phyloP scores from a whole-genome alignment of 1,284 basidiomycete species.

The Leucoagaricus sp. region DNA sequence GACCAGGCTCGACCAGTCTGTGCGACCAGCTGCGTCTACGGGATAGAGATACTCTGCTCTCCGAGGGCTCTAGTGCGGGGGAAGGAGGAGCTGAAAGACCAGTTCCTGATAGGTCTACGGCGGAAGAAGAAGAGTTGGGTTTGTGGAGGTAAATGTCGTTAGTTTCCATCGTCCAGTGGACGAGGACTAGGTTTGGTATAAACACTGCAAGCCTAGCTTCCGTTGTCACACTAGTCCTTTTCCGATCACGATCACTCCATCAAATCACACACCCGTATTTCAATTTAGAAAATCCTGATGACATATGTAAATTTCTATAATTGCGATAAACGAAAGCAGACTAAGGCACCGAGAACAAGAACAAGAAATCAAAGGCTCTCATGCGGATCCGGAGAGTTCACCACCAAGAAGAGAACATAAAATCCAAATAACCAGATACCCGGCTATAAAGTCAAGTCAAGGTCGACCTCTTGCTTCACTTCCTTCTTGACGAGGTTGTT shows the following conservation, averaged over 20 bases:
- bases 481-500: too few relatives aligned
- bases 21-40: slow-evolving; percentile 61
- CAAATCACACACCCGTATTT: not conserved
- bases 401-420: too few relatives aligned
- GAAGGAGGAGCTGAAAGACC: slow-evolving; percentile 48
- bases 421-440: too few relatives aligned
- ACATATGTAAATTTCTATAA: too few relatives aligned
- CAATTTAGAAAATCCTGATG: not conserved
- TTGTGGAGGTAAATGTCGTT: slow-evolving; percentile 27
- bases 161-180: slow-evolving; percentile 22
- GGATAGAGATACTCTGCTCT: slow-evolving; percentile 35
- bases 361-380: too few relatives aligned
- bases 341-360: too few relatives aligned
- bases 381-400: too few relatives aligned
- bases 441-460: too few relatives aligned
- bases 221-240: slow-evolving; percentile 4
- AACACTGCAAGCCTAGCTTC: not conserved
- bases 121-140: slow-evolving; percentile 47
- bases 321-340: too few relatives aligned
- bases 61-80: slow-evolving; percentile 50
- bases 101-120: slow-evolving; percentile 52
- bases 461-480: too few relatives aligned
- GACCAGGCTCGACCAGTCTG: slow-evolving; percentile 22
- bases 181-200: not conserved
- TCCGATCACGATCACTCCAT: slow-evolving; percentile 3